Evolutionary conservation across 345 rosid genomes (phyloP).

Genomic region (Murraya paniculata): DNA sequence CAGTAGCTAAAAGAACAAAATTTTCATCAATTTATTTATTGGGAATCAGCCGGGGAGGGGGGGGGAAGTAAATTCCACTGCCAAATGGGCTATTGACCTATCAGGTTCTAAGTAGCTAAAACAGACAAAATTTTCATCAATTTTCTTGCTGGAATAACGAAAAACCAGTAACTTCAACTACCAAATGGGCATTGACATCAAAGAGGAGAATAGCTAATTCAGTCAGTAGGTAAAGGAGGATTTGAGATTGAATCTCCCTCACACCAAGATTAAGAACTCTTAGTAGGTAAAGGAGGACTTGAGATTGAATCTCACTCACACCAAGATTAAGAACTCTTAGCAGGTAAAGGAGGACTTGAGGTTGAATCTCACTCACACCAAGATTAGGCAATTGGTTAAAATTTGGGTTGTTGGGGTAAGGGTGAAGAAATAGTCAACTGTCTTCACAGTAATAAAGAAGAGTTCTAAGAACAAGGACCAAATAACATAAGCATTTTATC

Average conservation of each 20-base stretch:
- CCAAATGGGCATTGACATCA: background rate
- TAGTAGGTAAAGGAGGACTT: background rate
- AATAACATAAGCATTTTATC: background rate
- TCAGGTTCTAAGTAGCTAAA: background rate
- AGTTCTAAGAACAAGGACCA: background rate
- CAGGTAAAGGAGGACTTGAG: background rate
- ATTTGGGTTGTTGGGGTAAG: background rate
- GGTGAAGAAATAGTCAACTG: background rate
- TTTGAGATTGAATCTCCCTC: background rate
- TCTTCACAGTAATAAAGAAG: background rate
- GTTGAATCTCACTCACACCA: background rate
- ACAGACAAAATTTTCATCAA: background rate
- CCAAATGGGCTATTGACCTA: too few relatives aligned
- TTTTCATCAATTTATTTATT: background rate
- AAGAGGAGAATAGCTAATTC: background rate
- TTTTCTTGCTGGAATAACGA: background rate
- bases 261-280: background rate
- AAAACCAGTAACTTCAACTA: constrained; percentile 1
- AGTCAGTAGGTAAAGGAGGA: background rate
- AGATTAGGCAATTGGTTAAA: background rate
- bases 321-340: background rate
- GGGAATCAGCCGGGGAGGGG: background rate
- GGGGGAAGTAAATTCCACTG: too few relatives aligned
- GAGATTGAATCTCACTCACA: background rate
- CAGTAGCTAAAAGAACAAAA: background rate